A percentile compares a stretch with the other conserved stretches of the same genome.
These are phyloP conservation scores for Royoungia palumana DNA, from an alignment of 768 basidiomycete genomes.

Conservation along the genomic window DNA sequence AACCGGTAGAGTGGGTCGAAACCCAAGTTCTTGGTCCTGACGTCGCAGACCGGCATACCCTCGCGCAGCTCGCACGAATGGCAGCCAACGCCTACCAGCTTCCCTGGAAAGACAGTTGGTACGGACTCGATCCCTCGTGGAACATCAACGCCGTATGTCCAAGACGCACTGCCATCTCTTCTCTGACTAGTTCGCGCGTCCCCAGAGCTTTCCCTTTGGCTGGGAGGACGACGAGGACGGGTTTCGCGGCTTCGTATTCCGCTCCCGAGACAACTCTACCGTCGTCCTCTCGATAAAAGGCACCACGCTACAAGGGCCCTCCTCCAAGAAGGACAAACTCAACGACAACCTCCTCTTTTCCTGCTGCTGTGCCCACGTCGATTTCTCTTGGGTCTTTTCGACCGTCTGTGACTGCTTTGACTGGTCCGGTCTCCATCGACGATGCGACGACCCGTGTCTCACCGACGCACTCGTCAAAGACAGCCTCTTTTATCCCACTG, in stretches of 20 bases:
- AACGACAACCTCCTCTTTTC: constrained; percentile 90
- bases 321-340: constrained; percentile 87
- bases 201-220: constrained; percentile 75
- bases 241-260: constrained; percentile 88
- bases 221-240: constrained; percentile 69
- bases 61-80: constrained; percentile 83
- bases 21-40: constrained; percentile 71
- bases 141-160: constrained; percentile 46
- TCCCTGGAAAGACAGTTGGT: constrained; percentile 74
- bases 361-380: constrained; percentile 91
- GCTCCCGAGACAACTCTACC: constrained; percentile 73
- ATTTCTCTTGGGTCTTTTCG: constrained; percentile 79
- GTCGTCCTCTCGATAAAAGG: constrained; percentile 88
- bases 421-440: constrained; percentile 47
- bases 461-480: constrained; percentile 82
- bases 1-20: constrained; percentile 64
- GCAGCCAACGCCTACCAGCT: constrained; percentile 84
- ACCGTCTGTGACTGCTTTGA: constrained; percentile 86
- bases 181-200: constrained; percentile 1
- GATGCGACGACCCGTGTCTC: constrained; percentile 80
- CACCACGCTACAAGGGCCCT: constrained; percentile 81
- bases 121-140: constrained; percentile 72
- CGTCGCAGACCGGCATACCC: constrained; percentile 71
- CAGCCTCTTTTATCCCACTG: constrained; percentile 88
- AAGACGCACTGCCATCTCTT: not conserved